Percentiles rank a stretch among this genome's conserved stretches.
Evolutionary conservation across 805 yeast species (phyloP).

Genomic region (Pichia insulana): DNA sequence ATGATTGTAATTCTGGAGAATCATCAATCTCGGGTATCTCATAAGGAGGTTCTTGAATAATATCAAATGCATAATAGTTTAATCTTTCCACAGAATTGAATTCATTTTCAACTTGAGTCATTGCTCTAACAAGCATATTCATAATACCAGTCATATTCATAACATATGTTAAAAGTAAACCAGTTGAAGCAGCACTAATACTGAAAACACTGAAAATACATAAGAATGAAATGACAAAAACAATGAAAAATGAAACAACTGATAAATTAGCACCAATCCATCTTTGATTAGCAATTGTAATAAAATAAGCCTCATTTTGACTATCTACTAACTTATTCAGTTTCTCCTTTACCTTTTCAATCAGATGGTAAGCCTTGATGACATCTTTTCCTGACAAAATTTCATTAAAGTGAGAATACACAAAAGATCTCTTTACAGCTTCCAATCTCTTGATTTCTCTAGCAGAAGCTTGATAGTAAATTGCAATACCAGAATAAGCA

Average conservation of each 20-base stretch:
- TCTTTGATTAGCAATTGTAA: slow-evolving; percentile 50
- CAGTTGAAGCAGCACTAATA: slow-evolving; percentile 51
- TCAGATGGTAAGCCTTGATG: slow-evolving; percentile 47
- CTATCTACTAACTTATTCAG: slow-evolving; percentile 42
- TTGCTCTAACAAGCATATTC: slow-evolving; percentile 44
- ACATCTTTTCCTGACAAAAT: slow-evolving; percentile 56
- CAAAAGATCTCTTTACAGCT: slow-evolving; percentile 60
- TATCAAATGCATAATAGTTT: slow-evolving; percentile 48
- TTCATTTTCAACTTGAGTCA: slow-evolving; percentile 68
- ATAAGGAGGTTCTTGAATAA: slow-evolving; percentile 62
- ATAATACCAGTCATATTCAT: slow-evolving; percentile 49
- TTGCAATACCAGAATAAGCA: slow-evolving; percentile 38
- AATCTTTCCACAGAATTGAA: slow-evolving; percentile 78
- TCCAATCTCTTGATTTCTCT: slow-evolving; percentile 72
- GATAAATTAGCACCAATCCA: slow-evolving; percentile 56
- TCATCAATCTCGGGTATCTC: slow-evolving; percentile 37
- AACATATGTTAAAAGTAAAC: slow-evolving; percentile 52
- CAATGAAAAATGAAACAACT: slow-evolving; percentile 33
- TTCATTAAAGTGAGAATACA: slow-evolving; percentile 66
- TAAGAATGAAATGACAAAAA: slow-evolving; percentile 43
- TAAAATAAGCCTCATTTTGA: slow-evolving; percentile 59
- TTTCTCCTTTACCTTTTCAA: slow-evolving; percentile 35
- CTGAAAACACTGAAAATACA: slow-evolving; percentile 53
- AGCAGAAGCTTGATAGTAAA: slow-evolving; percentile 60
- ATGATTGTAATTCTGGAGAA: slow-evolving; percentile 15